Percentiles rank a stretch among this genome's conserved stretches.
Conservation (phyloP, 495 filamentous ascomycete genomes). For the Bacidia gigantensis region DNA sequence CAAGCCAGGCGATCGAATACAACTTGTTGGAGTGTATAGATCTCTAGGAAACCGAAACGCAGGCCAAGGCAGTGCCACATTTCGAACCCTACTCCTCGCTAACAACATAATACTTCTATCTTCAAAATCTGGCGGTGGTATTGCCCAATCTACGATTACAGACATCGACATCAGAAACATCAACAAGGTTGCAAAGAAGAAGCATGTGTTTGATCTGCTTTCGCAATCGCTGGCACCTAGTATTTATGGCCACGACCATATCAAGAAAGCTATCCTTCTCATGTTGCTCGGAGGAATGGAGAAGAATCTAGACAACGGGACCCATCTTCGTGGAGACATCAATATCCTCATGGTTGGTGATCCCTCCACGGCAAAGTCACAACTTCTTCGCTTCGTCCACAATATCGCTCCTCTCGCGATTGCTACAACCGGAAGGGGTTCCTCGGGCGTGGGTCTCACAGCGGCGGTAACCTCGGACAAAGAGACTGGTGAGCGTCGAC, state of each 20-base stretch:
- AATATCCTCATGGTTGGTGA: slow-evolving; percentile 99
- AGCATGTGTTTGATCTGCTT: slow-evolving; percentile 80
- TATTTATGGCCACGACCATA: slow-evolving; percentile 94
- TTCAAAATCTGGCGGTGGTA: slow-evolving; percentile 88
- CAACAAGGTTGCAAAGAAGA: slow-evolving; percentile 94
- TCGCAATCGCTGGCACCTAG: slow-evolving; percentile 96
- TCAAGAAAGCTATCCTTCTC: slow-evolving; percentile 94
- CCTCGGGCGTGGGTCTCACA: slow-evolving; percentile 95
- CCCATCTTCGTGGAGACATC: slow-evolving; percentile 95
- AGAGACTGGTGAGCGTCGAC: slow-evolving; percentile 86
- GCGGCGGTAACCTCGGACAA: slow-evolving; percentile 94
- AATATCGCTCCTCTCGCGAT: slow-evolving; percentile 97
- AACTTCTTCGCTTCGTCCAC: slow-evolving; percentile 90
- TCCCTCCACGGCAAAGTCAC: slow-evolving; percentile 96
- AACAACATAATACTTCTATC: slow-evolving; percentile 94
- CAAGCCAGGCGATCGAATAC: slow-evolving; percentile 92
- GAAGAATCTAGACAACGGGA: slow-evolving; percentile 97
- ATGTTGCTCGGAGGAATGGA: slow-evolving; percentile 98
- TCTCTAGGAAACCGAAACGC: slow-evolving; percentile 91
- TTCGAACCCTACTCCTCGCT: slow-evolving; percentile 83
- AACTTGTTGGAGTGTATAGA: slow-evolving; percentile 86
- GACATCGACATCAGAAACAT: slow-evolving; percentile 97
- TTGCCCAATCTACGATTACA: slow-evolving; percentile 86
- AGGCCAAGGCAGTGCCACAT: slow-evolving; percentile 70
- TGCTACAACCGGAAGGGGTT: slow-evolving; percentile 92